A percentile compares a stretch with the other conserved stretches of the same genome.
Evolutionary conservation across 2,329 filamentous ascomycete genomes (phyloP).

Genomic region (Colletotrichum lupini): DNA sequence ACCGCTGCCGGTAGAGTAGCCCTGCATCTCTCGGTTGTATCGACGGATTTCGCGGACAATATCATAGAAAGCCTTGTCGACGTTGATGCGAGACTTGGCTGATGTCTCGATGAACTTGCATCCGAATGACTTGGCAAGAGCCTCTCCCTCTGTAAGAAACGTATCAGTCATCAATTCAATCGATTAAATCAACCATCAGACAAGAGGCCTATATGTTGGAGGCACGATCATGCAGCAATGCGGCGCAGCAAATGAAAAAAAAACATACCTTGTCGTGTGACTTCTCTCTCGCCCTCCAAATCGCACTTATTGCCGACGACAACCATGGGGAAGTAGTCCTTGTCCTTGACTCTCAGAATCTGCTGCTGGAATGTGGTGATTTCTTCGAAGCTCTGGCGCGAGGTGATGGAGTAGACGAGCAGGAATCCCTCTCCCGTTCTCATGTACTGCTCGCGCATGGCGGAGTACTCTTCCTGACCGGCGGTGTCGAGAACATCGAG

Average conservation of each 20-base stretch:
- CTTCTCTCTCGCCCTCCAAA: constrained; percentile 91
- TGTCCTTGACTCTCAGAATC: constrained; percentile 98
- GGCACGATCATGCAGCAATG: background rate
- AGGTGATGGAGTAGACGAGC: constrained; percentile 98
- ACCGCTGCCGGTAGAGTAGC: constrained; percentile 79
- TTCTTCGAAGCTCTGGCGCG: constrained; percentile 96
- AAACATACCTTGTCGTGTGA: constrained; percentile 85
- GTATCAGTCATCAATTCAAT: too few relatives aligned
- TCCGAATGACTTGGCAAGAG: constrained; percentile 85
- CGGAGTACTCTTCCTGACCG: constrained; percentile 98
- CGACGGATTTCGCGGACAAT: constrained; percentile 97
- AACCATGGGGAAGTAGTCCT: constrained; percentile 99
- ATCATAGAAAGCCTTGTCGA: constrained; percentile 98
- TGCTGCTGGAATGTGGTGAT: constrained; percentile 99
- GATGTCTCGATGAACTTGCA: constrained; percentile 99
- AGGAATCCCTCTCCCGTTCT: constrained; percentile 97
- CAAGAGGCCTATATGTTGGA: background rate
- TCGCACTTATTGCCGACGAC: constrained; percentile 99
- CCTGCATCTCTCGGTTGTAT: constrained; percentile 98
- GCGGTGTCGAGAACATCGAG: constrained; percentile 98
- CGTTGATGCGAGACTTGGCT: constrained; percentile 97
- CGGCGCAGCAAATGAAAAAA: constrained; percentile 35
- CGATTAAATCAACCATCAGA: background rate
- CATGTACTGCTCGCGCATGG: constrained; percentile 99
- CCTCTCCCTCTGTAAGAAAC: constrained; percentile 79